Evolutionary conservation across 352 stramenopile species (phyloP).

Genomic region (Globisporangium alternatum): DNA sequence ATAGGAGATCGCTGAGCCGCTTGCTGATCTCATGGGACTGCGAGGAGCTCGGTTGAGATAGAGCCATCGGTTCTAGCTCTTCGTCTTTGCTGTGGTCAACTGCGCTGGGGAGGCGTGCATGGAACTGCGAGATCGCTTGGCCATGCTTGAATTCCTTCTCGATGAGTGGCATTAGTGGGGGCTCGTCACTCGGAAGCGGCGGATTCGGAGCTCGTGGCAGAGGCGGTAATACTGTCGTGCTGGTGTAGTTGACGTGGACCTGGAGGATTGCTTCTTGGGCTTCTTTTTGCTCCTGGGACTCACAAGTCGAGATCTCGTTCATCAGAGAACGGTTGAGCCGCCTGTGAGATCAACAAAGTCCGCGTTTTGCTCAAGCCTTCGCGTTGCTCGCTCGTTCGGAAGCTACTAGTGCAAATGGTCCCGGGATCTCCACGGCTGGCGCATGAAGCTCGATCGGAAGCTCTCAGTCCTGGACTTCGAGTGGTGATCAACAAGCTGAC

Average conservation of each 20-base stretch:
- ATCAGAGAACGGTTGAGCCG: not conserved
- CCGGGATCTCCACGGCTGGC: not conserved
- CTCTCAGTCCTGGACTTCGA: not conserved
- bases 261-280: not conserved
- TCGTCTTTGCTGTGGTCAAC: not conserved
- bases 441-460: slow-evolving; percentile 7
- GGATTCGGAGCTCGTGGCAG: not conserved
- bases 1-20: not conserved
- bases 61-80: not conserved
- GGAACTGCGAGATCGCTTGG: not conserved
- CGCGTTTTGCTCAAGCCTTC: not conserved
- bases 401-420: not conserved
- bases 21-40: not conserved
- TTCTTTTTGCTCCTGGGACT: not conserved
- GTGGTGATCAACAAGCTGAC: not conserved
- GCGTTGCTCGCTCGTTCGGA: not conserved
- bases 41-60: not conserved
- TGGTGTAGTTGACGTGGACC: not conserved
- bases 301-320: not conserved
- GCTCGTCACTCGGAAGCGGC: not conserved
- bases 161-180: not conserved
- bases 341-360: not conserved
- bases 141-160: slow-evolving; percentile 5
- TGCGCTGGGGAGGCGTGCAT: slow-evolving; percentile 2
- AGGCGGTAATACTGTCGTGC: not conserved